Evolutionary conservation across 495 filamentous ascomycete species (phyloP).

Genomic region (Pyronema omphalodes): DNA sequence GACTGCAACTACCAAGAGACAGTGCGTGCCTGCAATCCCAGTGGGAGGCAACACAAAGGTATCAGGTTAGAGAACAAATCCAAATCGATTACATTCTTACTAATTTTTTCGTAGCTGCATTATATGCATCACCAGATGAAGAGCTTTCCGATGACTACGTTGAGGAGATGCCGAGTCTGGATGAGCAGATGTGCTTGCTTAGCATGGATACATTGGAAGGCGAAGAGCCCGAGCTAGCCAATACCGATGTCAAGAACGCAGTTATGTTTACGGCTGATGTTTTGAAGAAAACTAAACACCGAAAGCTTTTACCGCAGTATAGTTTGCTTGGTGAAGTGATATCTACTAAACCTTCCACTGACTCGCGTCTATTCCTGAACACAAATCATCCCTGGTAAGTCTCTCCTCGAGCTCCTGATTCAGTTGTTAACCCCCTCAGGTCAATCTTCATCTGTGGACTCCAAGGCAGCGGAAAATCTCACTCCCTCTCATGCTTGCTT

Average conservation of each 20-base stretch:
- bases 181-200: slow-evolving; percentile 2
- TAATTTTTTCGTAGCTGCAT: background rate
- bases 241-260: slow-evolving; percentile 1
- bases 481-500: slow-evolving; percentile 46
- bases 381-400: slow-evolving; percentile 9
- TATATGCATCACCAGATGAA: background rate
- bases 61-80: background rate
- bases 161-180: background rate
- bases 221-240: background rate
- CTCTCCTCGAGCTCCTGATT: background rate
- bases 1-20: no score
- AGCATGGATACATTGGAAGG: no score
- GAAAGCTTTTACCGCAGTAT: slow-evolving; percentile 13
- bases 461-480: slow-evolving; percentile 60
- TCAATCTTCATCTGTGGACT: slow-evolving; percentile 50
- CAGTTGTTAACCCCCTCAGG: background rate
- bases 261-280: background rate
- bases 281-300: background rate
- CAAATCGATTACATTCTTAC: background rate
- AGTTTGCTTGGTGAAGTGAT: slow-evolving; percentile 8
- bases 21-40: no score
- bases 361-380: slow-evolving; percentile 11
- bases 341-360: background rate
- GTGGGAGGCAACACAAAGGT: background rate
- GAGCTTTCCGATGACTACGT: background rate